These are phyloP conservation scores for Podila clonocystis DNA, from an alignment of 192 early-diverging fungal genomes.

Conservation along the genomic window DNA sequence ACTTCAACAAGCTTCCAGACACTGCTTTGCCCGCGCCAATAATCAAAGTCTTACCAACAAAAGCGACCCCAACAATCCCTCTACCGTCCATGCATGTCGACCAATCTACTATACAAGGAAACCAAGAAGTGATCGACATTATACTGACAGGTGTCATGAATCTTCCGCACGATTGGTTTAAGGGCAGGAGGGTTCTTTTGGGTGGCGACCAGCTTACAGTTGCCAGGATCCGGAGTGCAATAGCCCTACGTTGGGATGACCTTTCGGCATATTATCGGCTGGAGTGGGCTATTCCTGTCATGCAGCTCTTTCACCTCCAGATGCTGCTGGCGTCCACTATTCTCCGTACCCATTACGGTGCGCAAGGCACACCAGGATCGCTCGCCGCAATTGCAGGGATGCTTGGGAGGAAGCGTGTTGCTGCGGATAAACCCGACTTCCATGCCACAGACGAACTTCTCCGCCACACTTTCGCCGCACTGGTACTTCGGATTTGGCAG, in stretches of 20 bases:
- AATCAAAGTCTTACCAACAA: not conserved
- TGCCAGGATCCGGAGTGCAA: not conserved
- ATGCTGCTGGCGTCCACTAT: constrained; percentile 4
- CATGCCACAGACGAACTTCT: constrained; percentile 19
- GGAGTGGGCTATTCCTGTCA: constrained; percentile 16
- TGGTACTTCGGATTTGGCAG: constrained; percentile 5
- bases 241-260: not conserved
- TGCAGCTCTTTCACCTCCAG: constrained; percentile 18
- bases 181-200: not conserved
- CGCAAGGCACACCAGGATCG: not conserved
- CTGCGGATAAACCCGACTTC: constrained; percentile 3
- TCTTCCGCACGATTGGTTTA: constrained; percentile 5
- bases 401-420: not conserved
- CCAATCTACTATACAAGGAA: constrained; percentile 7
- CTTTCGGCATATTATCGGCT: not conserved
- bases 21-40: not conserved
- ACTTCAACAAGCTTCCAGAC: not conserved
- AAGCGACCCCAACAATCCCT: not conserved
- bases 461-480: constrained; percentile 4
- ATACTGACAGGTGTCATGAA: not conserved
- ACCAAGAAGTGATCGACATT: constrained; percentile 6
- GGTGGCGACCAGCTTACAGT: not conserved
- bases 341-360: not conserved
- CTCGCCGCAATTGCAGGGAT: not conserved
- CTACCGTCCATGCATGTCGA: constrained; percentile 11